Conservation (phyloP, 352 stramenopile species). For the Phytopythium delawarense region DNA sequence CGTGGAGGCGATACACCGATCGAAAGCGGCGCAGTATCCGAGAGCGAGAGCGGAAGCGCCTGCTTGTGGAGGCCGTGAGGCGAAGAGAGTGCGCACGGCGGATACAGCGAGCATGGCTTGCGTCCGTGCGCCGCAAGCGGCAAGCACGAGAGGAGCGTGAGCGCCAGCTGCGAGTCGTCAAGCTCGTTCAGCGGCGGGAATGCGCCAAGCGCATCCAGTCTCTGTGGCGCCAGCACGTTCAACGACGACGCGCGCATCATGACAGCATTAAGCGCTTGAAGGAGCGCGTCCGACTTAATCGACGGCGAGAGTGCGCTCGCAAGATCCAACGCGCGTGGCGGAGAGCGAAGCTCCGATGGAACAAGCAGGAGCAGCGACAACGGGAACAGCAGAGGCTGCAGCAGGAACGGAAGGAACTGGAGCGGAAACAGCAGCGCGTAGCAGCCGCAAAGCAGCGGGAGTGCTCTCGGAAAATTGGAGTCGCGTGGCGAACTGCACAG, state of each 20-base stretch:
- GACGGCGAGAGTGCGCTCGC: not conserved
- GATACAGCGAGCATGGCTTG: constrained; percentile 8
- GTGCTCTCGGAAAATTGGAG: not conserved
- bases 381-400: constrained; percentile 1
- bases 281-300: not conserved
- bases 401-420: not conserved
- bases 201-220: constrained; percentile 1
- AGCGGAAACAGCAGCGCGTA: not conserved
- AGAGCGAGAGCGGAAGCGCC: not conserved
- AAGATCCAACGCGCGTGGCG: constrained; percentile 3
- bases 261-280: not conserved
- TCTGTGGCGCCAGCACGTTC: not conserved
- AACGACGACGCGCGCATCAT: not conserved
- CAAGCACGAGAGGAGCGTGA: not conserved
- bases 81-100: not conserved
- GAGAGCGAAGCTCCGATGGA: not conserved
- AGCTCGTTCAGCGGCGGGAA: not conserved
- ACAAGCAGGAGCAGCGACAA: not conserved
- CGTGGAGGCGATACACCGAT: not conserved
- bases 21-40: not conserved
- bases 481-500: not conserved
- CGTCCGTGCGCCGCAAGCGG: not conserved
- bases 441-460: not conserved
- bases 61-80: not conserved
- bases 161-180: not conserved